Percentiles rank a stretch among this genome's conserved stretches.
Evolutionary conservation across 2,329 filamentous ascomycete genomes (phyloP).

Genomic region (Piedraia hortae): DNA sequence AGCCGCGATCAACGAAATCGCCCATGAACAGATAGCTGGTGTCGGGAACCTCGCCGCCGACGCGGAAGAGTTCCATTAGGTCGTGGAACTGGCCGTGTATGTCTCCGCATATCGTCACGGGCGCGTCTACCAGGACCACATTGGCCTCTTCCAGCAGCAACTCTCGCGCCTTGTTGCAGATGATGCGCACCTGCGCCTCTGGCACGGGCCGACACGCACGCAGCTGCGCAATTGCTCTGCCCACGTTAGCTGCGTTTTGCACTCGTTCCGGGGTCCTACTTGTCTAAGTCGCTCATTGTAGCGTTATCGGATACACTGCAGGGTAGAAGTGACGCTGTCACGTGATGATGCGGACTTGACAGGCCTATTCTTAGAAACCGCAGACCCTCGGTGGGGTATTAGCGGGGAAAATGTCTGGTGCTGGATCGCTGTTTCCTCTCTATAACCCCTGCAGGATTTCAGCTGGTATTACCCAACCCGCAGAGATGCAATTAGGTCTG

Average conservation of each 20-base stretch:
- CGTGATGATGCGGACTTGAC: too few species aligned
- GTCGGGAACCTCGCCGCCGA: slow-evolving; percentile 78
- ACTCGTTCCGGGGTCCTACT: slow-evolving; percentile 24
- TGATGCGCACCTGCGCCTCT: slow-evolving; percentile 77
- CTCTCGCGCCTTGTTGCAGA: slow-evolving; percentile 92
- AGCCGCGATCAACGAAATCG: slow-evolving; percentile 92
- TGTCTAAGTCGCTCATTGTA: slow-evolving; percentile 96
- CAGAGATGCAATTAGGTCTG: too few species aligned
- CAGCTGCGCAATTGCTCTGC: slow-evolving; percentile 76
- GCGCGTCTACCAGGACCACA: slow-evolving; percentile 80
- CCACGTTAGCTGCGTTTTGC: slow-evolving; percentile 3
- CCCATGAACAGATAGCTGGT: slow-evolving; percentile 97
- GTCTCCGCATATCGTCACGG: slow-evolving; percentile 88
- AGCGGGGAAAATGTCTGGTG: too few species aligned
- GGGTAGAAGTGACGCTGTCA: too few species aligned
- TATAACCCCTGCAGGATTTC: too few species aligned
- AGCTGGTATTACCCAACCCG: too few species aligned
- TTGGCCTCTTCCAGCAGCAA: slow-evolving; percentile 93
- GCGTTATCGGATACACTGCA: too few species aligned
- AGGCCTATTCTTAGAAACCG: too few species aligned
- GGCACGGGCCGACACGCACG: slow-evolving; percentile 90
- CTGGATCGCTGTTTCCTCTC: too few species aligned
- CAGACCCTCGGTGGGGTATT: too few species aligned
- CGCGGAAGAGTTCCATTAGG: slow-evolving; percentile 84
- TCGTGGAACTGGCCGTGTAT: slow-evolving; percentile 95